Percentiles rank a stretch among this genome's conserved stretches.
phyloP scores from a whole-genome alignment of 2,329 filamentous ascomycete species.

The Amesomyces nigricolor region DNA sequence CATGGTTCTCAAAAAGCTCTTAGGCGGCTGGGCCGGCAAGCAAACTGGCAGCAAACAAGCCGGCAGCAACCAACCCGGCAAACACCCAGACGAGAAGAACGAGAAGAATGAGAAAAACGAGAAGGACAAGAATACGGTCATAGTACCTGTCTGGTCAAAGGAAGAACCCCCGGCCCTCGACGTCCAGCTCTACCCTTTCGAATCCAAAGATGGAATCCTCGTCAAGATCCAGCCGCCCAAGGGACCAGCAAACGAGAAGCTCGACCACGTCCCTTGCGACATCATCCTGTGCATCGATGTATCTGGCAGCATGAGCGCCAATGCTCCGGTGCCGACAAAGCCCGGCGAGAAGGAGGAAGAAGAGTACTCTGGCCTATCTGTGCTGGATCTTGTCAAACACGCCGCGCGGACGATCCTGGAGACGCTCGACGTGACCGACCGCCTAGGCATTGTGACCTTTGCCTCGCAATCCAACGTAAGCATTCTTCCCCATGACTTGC shows the following conservation, averaged over 20 bases:
- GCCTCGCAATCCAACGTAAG: conserved; percentile 33
- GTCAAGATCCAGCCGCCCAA: conserved; percentile 43
- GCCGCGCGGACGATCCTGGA: conserved; percentile 51
- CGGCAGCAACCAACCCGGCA: not conserved
- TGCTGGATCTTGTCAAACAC: conserved; percentile 57
- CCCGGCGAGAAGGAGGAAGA: conserved; percentile 38
- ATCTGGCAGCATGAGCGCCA: conserved; percentile 49
- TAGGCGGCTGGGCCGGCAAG: not conserved
- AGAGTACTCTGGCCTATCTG: conserved; percentile 47
- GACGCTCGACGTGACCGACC: conserved; percentile 48
- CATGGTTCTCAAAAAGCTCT: not conserved
- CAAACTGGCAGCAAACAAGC: too few relatives aligned
- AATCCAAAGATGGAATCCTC: conserved; percentile 36
- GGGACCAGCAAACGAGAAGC: conserved; percentile 26
- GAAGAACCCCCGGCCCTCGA: not conserved
- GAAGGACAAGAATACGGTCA: not conserved
- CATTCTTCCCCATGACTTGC: conserved; percentile 6
- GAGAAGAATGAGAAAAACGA: not conserved
- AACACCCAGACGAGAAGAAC: not conserved
- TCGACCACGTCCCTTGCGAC: conserved; percentile 48
- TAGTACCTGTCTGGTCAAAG: not conserved
- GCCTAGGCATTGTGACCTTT: conserved; percentile 55
- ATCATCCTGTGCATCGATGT: conserved; percentile 59
- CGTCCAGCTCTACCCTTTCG: conserved; percentile 35
- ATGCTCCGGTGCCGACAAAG: conserved; percentile 41